Percentiles rank a stretch among this genome's conserved stretches.
These are phyloP conservation scores for Gaertneriomyces semiglobifer DNA, from an alignment of 192 early-diverging fungal genomes.

Conservation along the genomic window DNA sequence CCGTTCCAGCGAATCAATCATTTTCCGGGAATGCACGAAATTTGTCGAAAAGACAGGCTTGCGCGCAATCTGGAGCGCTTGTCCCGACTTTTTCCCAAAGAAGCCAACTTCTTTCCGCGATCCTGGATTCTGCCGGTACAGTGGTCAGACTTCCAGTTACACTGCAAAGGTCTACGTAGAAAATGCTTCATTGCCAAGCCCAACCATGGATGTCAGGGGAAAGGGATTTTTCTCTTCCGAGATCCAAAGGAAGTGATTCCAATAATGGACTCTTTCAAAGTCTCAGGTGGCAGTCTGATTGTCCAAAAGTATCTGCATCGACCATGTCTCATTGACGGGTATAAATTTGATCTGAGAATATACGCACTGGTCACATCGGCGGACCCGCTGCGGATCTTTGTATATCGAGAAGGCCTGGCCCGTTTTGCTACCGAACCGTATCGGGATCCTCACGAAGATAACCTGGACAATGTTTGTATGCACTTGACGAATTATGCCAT, in stretches of 20 bases:
- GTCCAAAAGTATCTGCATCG: constrained; percentile 46
- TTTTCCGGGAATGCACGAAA: constrained; percentile 64
- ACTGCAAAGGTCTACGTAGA: not conserved
- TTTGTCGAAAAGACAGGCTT: constrained; percentile 56
- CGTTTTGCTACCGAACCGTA: constrained; percentile 58
- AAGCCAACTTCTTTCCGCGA: constrained; percentile 56
- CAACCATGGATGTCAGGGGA: constrained; percentile 54
- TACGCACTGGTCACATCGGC: constrained; percentile 58
- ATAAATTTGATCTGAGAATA: constrained; percentile 60
- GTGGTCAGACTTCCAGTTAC: constrained; percentile 39
- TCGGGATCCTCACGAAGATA: constrained; percentile 35
- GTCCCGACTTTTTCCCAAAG: constrained; percentile 47
- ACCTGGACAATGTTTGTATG: constrained; percentile 52
- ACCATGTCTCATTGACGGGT: constrained; percentile 52
- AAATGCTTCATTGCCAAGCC: constrained; percentile 56
- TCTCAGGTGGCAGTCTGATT: constrained; percentile 31
- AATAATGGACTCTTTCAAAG: constrained; percentile 18
- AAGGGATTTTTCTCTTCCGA: constrained; percentile 31
- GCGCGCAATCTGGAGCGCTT: constrained; percentile 53
- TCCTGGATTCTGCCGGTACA: constrained; percentile 55
- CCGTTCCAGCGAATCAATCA: constrained; percentile 58
- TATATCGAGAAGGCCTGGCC: constrained; percentile 57
- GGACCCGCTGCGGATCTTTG: constrained; percentile 53
- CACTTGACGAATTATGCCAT: constrained; percentile 66
- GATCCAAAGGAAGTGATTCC: constrained; percentile 27